phyloP scores from a whole-genome alignment of 177 flowering plant species.

The Telopea speciosissima region DNA sequence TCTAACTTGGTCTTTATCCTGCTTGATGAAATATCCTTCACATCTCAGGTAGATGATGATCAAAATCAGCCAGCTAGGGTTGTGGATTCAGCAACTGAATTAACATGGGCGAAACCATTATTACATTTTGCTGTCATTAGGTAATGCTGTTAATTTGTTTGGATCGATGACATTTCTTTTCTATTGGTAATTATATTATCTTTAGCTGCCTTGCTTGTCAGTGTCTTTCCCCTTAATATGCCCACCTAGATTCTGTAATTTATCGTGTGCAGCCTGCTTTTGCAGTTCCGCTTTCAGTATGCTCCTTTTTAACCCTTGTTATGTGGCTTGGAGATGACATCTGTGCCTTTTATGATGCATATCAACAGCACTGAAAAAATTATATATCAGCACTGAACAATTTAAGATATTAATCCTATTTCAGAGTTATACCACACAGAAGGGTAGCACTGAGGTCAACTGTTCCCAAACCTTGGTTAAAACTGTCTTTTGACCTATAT shows the following conservation, averaged over 20 bases:
- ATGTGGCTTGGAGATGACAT: too few species aligned
- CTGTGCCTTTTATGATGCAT: too few species aligned
- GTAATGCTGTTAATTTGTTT: slow-evolving; percentile 17
- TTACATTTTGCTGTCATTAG: slow-evolving; percentile 31
- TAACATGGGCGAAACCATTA: slow-evolving; percentile 23
- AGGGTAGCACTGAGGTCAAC: too few species aligned
- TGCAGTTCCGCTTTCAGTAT: background rate
- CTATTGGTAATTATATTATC: background rate
- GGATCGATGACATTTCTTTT: background rate
- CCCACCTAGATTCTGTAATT: background rate
- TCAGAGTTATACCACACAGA: too few species aligned
- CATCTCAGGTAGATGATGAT: slow-evolving; percentile 25
- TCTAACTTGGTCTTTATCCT: too few species aligned
- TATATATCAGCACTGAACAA: too few species aligned
- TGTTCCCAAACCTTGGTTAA: too few species aligned
- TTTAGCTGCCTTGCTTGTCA: too few species aligned
- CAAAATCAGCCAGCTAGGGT: slow-evolving; percentile 9
- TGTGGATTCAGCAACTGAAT: slow-evolving; percentile 1
- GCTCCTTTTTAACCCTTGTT: background rate
- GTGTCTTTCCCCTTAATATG: background rate
- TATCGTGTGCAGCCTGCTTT: background rate
- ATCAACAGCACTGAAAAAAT: too few species aligned
- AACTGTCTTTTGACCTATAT: too few species aligned
- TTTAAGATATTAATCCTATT: too few species aligned
- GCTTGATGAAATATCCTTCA: background rate